Percentiles rank a stretch among this genome's conserved stretches.
phyloP scores from a whole-genome alignment of 768 basidiomycete genomes.

The Leccinellum luteum region DNA sequence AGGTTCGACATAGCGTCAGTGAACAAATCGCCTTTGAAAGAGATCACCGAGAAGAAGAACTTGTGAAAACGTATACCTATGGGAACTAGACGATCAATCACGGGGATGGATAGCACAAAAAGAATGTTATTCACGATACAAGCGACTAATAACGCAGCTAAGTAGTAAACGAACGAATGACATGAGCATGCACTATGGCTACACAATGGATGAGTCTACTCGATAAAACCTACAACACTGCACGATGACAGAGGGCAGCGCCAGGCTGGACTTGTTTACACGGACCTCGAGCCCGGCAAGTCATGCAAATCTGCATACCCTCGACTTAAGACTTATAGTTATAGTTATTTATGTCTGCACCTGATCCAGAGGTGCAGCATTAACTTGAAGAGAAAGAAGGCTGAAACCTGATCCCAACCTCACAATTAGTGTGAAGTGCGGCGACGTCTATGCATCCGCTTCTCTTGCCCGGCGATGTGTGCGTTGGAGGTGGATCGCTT shows the following conservation, averaged over 20 bases:
- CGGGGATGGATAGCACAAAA: not conserved
- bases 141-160: not conserved
- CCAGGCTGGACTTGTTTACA: constrained; percentile 3
- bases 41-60: not conserved
- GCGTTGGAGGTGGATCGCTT: constrained; percentile 11
- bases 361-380: constrained; percentile 9
- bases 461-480: not conserved
- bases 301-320: not conserved
- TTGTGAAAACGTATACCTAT: not conserved
- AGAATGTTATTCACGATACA: not conserved
- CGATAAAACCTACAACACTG: not conserved
- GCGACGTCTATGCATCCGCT: constrained; percentile 20
- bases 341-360: not conserved
- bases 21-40: not conserved
- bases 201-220: constrained; percentile 3
- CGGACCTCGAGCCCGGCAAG: constrained; percentile 6
- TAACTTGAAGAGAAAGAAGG: no score
- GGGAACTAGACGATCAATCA: not conserved
- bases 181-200: constrained; percentile 3
- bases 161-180: not conserved
- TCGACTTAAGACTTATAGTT: not conserved
- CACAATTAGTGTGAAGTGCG: constrained; percentile 9
- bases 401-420: no score
- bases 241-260: not conserved
- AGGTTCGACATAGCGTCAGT: not conserved